phyloP scores from a whole-genome alignment of 352 stramenopile species.

The Pythium brachiatum region DNA sequence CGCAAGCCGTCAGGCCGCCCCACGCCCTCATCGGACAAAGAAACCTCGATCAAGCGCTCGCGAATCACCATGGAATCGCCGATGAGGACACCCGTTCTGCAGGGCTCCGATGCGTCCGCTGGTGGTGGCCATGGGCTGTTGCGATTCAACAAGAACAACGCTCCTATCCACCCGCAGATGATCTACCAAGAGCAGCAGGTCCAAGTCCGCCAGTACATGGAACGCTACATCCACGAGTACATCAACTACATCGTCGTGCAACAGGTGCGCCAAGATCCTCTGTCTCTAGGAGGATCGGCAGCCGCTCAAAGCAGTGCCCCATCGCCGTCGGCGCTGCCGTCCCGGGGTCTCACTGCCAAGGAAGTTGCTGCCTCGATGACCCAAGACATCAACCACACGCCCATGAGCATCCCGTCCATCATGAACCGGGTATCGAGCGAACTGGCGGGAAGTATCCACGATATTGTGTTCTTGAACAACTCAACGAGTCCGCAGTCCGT shows the following conservation, averaged over 20 bases:
- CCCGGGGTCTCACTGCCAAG: constrained; percentile 2
- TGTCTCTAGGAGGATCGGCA: neutral
- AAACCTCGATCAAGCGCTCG: constrained; percentile 25
- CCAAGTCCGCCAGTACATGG: constrained; percentile 31
- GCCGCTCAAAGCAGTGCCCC: neutral
- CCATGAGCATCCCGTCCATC: constrained; percentile 52
- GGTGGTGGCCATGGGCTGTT: constrained; percentile 6
- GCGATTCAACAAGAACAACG: constrained; percentile 28
- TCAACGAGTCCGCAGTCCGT: constrained; percentile 76
- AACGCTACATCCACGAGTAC: constrained; percentile 35
- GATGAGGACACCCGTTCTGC: neutral
- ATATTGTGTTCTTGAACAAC: constrained; percentile 53
- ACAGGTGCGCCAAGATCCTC: constrained; percentile 25
- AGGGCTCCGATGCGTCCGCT: neutral
- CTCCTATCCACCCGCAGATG: constrained; percentile 31
- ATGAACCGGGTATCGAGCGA: constrained; percentile 34
- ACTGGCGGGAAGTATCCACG: constrained; percentile 53
- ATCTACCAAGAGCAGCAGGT: constrained; percentile 33
- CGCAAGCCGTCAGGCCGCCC: constrained; percentile 33
- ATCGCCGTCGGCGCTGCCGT: neutral
- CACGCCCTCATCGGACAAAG: constrained; percentile 18
- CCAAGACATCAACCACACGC: constrained; percentile 45
- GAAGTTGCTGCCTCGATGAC: constrained; percentile 26
- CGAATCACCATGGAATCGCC: constrained; percentile 27
- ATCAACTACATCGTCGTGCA: constrained; percentile 33